A percentile compares a stretch with the other conserved stretches of the same genome.
These are phyloP conservation scores for Podochytrium sp. DNA, from an alignment of 192 early-diverging fungal genomes.

Conservation along the genomic window DNA sequence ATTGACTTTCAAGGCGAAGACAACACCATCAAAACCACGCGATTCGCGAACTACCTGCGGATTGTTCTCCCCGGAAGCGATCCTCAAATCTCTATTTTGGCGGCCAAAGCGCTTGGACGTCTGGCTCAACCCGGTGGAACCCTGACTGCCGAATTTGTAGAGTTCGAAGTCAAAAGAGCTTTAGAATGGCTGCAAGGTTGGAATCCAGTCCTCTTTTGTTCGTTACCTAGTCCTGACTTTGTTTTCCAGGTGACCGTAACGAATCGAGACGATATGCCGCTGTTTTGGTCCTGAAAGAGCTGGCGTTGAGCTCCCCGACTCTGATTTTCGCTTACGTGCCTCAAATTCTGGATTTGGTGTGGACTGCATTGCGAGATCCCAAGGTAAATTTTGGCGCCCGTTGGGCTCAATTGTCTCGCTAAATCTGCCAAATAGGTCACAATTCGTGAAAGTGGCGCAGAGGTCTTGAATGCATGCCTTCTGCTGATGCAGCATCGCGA, in stretches of 20 bases:
- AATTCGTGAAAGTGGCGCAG: constrained; percentile 82
- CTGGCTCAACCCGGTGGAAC: constrained; percentile 68
- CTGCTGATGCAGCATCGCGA: constrained; percentile 81
- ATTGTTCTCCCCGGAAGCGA: constrained; percentile 76
- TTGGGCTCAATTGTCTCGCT: not conserved
- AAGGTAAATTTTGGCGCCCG: constrained; percentile 43
- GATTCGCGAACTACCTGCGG: constrained; percentile 81
- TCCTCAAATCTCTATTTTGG: constrained; percentile 72
- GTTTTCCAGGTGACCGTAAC: constrained; percentile 76
- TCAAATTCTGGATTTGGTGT: constrained; percentile 83
- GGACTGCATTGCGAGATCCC: constrained; percentile 80
- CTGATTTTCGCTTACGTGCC: constrained; percentile 81
- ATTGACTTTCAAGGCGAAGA: constrained; percentile 82
- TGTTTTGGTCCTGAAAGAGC: constrained; percentile 75
- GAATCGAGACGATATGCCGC: constrained; percentile 80
- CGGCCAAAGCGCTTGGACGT: constrained; percentile 71
- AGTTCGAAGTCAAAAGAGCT: constrained; percentile 81
- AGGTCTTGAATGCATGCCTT: constrained; percentile 77
- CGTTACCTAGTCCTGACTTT: not conserved
- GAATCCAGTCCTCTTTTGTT: not conserved
- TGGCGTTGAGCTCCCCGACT: constrained; percentile 77
- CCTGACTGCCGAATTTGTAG: constrained; percentile 79
- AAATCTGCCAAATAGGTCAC: no score
- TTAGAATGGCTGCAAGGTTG: constrained; percentile 86
- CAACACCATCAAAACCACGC: constrained; percentile 74